phyloP scores from a whole-genome alignment of 176 grass and related monocot genomes.

The Elaeis guineensis region DNA sequence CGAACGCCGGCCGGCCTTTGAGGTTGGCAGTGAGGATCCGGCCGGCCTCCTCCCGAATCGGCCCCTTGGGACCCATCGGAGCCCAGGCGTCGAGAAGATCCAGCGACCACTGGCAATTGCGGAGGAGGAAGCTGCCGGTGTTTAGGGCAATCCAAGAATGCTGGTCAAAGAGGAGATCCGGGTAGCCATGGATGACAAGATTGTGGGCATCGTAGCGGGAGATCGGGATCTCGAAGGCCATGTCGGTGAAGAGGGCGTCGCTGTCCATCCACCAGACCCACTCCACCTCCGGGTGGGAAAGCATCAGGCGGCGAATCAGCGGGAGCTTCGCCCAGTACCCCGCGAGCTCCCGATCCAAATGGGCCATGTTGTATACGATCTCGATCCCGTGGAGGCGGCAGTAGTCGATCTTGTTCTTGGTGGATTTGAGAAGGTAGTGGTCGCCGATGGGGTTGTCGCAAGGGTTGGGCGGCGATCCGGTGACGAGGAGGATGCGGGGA shows the following conservation, averaged over 20 bases:
- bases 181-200: constrained; percentile 73
- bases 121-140: constrained; percentile 83
- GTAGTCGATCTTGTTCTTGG: constrained; percentile 94
- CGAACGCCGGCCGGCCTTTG: constrained; percentile 56
- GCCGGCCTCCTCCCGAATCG: constrained; percentile 51
- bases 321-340: constrained; percentile 94
- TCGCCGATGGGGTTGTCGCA: constrained; percentile 67
- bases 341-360: constrained; percentile 77
- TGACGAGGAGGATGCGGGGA: constrained; percentile 74
- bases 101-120: constrained; percentile 92
- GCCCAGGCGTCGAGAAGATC: constrained; percentile 71
- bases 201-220: constrained; percentile 54
- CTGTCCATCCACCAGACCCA: constrained; percentile 94
- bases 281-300: constrained; percentile 84
- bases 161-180: constrained; percentile 59
- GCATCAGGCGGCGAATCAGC: constrained; percentile 73
- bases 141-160: constrained; percentile 69
- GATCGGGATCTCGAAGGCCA: constrained; percentile 72
- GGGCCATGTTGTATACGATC: constrained; percentile 80
- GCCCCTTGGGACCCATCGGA: constrained; percentile 68
- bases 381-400: constrained; percentile 80
- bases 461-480: constrained; percentile 50
- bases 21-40: constrained; percentile 50
- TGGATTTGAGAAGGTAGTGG: constrained; percentile 67
- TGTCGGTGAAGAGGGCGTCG: constrained; percentile 83